These are phyloP conservation scores for Plenodomus biglobosus DNA, from an alignment of 2,329 filamentous ascomycete genomes.

Conservation along the genomic window DNA sequence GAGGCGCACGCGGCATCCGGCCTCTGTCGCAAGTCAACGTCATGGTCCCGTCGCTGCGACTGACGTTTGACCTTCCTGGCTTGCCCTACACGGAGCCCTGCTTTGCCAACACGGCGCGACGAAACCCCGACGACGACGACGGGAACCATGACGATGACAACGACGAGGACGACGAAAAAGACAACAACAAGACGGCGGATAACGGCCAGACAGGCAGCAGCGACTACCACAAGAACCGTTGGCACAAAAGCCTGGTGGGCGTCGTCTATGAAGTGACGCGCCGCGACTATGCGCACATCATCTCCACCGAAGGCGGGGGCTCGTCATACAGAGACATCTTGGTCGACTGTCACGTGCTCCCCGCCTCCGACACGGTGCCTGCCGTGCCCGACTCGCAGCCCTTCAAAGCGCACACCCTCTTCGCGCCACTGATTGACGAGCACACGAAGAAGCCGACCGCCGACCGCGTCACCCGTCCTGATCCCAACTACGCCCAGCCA, in stretches of 20 bases:
- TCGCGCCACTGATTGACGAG: constrained; percentile 57
- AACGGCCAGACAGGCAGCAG: too few species aligned
- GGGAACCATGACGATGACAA: too few species aligned
- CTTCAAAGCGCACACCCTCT: constrained; percentile 85
- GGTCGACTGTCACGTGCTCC: constrained; percentile 74
- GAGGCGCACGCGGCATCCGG: constrained; percentile 73
- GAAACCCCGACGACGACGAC: constrained; percentile 39
- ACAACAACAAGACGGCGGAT: too few species aligned
- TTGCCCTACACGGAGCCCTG: constrained; percentile 87
- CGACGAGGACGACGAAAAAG: too few species aligned
- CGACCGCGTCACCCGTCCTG: constrained; percentile 59
- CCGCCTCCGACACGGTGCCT: constrained; percentile 61
- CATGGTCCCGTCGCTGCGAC: constrained; percentile 71
- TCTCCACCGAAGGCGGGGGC: constrained; percentile 88
- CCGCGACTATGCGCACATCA: constrained; percentile 79
- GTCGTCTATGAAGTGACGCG: constrained; percentile 93
- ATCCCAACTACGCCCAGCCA: constrained; percentile 75
- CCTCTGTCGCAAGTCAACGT: constrained; percentile 83
- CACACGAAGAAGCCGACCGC: constrained; percentile 22
- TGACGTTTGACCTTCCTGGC: constrained; percentile 85
- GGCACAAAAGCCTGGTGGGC: constrained; percentile 83
- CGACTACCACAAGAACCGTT: constrained; percentile 59
- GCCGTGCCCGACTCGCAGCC: constrained; percentile 61
- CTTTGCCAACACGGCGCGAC: constrained; percentile 77
- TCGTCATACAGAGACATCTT: constrained; percentile 80